Evolutionary conservation across 345 rosid species (phyloP), one percentile per base, ranked within the genome.

Genomic region (Geranium brycei): DNA sequence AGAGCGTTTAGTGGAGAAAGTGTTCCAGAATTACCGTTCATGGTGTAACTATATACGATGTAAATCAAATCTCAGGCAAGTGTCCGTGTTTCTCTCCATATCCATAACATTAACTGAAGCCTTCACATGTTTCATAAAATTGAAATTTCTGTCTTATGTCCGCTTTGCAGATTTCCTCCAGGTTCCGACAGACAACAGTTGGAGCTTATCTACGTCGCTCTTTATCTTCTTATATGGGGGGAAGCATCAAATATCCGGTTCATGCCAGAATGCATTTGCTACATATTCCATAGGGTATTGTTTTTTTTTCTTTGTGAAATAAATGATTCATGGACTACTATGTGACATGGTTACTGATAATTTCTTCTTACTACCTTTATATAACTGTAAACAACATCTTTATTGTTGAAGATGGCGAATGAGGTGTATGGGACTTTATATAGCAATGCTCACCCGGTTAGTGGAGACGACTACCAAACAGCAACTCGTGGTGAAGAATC

Each of bases 201-300:
- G 62, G 75, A 82, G 76, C 97, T 93, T 73, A 62, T 93, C 68
- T 93, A 91, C 69, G 81, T 88, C 59, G 82, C 85, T 3, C 89
- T 93, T 57, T 93, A 85, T 76, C 91, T 90, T 77, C 97, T 93
- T 68, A 87, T 93, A 70, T 93, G 99, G 99, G 99, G 99, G 17
- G 99, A 93, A 84, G 97, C 99, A 78, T 93, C 99, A 73, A 93
- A 93, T 77, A 77, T 91, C 62, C 87, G 99, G 23, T 93, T 93
- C 81, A 91, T 93, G 99, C 97, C 99, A 17, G 99, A 93, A 77
- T 93, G 99, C 80, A 72, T 93, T 66, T 91, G 97, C 88, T 93
- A 88, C 84, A 91, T 93, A 62, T 91, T 93, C 79, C 99, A 93
- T 76, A 77, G 84, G 19, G 99, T 35, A 35, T 35, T 35, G 41